phyloP scores from a whole-genome alignment of 768 basidiomycete species.

The Podaxis rugospora region DNA sequence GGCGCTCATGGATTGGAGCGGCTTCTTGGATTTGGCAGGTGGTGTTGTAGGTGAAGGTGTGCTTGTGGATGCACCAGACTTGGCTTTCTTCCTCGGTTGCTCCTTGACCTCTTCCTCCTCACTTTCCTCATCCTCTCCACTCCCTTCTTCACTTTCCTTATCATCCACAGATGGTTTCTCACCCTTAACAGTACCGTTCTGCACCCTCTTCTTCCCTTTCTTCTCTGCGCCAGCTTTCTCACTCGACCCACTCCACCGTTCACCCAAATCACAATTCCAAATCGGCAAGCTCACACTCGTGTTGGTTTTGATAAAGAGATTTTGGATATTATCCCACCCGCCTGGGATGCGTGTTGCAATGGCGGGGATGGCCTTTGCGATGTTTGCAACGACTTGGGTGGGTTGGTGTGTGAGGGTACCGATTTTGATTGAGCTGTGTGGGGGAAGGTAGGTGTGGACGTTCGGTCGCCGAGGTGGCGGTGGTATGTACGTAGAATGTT shows the following conservation, averaged over 20 bases:
- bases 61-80: conserved; percentile 35
- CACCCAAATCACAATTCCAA: conserved; percentile 79
- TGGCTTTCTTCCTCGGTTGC: conserved; percentile 37
- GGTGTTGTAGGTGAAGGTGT: conserved; percentile 13
- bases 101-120: conserved; percentile 26
- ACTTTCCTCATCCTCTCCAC: conserved; percentile 13
- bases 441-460: no score
- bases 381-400: conserved; percentile 72
- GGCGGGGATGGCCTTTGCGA: conserved; percentile 72
- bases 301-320: conserved; percentile 86
- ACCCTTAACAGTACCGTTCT: not conserved
- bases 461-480: not conserved
- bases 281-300: conserved; percentile 83
- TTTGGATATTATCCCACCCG: conserved; percentile 90
- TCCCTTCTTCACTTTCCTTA: conserved; percentile 16
- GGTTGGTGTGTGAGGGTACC: conserved; percentile 69
- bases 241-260: conserved; percentile 53
- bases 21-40: conserved; percentile 19
- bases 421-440: conserved; percentile 78
- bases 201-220: conserved; percentile 22
- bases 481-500: no score
- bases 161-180: conserved; percentile 6
- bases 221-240: conserved; percentile 19
- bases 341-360: conserved; percentile 67
- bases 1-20: conserved; percentile 3